Percentiles rank a stretch among this genome's conserved stretches.
phyloP scores from a whole-genome alignment of 306 rosid genomes.

The Begonia fuchsioides region DNA sequence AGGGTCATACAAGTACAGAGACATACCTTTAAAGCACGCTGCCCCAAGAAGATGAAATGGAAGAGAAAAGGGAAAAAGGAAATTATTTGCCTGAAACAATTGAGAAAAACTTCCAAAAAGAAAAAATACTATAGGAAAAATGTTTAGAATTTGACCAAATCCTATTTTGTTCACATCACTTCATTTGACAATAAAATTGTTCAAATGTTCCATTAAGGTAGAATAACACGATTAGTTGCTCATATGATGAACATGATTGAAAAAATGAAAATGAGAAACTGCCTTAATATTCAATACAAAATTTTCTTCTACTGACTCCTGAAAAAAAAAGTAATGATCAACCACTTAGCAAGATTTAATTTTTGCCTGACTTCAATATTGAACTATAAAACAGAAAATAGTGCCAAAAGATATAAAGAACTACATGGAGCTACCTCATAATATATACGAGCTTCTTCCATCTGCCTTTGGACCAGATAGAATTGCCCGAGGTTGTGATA shows the following conservation, averaged over 20 bases:
- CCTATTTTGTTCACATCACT: too few species aligned
- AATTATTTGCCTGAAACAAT: slow-evolving; percentile 10
- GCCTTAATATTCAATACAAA: not conserved
- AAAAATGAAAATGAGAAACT: too few species aligned
- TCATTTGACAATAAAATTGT: too few species aligned
- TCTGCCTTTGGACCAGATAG: slow-evolving; percentile 51
- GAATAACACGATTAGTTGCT: too few species aligned
- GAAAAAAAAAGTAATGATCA: not conserved
- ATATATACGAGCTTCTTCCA: slow-evolving; percentile 49
- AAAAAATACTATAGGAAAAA: too few species aligned
- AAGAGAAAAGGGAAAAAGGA: slow-evolving; percentile 9
- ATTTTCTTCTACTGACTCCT: not conserved
- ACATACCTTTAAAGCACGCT: slow-evolving; percentile 78
- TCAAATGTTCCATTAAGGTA: too few species aligned
- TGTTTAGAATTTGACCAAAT: too few species aligned
- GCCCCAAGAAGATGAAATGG: slow-evolving; percentile 19
- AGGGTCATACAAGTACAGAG: slow-evolving; percentile 1
- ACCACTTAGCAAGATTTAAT: not conserved
- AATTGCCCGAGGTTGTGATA: slow-evolving; percentile 83
- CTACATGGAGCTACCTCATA: slow-evolving; percentile 40
- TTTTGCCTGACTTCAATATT: too few species aligned
- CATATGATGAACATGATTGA: too few species aligned
- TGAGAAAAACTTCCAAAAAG: too few species aligned
- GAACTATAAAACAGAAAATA: not conserved
- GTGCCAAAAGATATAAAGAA: not conserved